Percentiles rank a stretch among this genome's conserved stretches.
Evolutionary conservation across 139 green algal genomes (phyloP).

Genomic region (Chlamydomonas urium): DNA sequence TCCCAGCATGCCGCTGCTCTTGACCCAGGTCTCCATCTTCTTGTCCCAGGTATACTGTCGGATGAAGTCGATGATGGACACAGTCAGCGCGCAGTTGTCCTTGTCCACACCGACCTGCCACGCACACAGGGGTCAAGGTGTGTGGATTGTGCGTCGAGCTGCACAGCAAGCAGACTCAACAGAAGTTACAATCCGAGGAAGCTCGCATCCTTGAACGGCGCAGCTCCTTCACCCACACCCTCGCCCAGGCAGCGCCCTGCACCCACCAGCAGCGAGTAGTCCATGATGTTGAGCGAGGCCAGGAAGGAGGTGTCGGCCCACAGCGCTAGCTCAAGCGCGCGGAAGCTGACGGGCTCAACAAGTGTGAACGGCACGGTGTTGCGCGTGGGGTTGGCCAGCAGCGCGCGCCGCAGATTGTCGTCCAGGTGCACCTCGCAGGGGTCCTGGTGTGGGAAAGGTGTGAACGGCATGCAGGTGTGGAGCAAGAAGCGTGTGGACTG

Average conservation of each 20-base stretch:
- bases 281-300: constrained; percentile 84
- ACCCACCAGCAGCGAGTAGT: constrained; percentile 93
- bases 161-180: background rate
- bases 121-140: no score
- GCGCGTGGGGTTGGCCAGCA: constrained; percentile 57
- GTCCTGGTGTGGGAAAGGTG: no score
- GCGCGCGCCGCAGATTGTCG: constrained; percentile 81
- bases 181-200: no score
- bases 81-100: constrained; percentile 61
- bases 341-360: constrained; percentile 8
- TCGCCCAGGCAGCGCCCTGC: background rate
- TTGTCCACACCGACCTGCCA: constrained; percentile 43
- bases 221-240: no score
- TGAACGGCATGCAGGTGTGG: no score
- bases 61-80: constrained; percentile 95
- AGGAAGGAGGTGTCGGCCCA: constrained; percentile 88
- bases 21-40: constrained; percentile 96
- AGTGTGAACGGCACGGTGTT: no score
- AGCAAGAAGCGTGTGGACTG: background rate
- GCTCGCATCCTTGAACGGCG: no score
- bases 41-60: constrained; percentile 98
- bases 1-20: constrained; percentile 84
- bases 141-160: background rate
- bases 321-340: constrained; percentile 59
- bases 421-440: constrained; percentile 77